A percentile compares a stretch with the other conserved stretches of the same genome.
Evolutionary conservation across 2,329 filamentous ascomycete genomes (phyloP).

Genomic region (Nannizzia gypsea): DNA sequence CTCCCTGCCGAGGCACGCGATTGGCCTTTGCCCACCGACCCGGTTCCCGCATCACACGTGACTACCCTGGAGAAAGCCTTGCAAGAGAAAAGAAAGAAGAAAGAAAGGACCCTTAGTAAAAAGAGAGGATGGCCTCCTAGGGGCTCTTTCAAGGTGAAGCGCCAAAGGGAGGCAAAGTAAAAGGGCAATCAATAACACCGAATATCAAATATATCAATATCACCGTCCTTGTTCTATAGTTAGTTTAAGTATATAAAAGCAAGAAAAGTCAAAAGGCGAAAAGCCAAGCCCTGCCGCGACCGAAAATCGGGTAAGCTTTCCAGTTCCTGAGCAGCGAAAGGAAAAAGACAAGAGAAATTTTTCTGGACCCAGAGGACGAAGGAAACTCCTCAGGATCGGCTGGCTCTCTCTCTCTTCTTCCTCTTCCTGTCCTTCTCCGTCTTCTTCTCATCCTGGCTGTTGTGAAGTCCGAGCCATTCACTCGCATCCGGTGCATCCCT

Average conservation of each 20-base stretch:
- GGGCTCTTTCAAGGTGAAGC: too few relatives aligned
- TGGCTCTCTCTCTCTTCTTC: neutral
- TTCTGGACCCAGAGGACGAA: neutral
- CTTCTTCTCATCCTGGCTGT: neutral
- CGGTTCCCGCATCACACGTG: neutral
- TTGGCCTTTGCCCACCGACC: neutral
- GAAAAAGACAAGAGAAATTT: neutral
- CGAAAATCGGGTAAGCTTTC: constrained; percentile 3
- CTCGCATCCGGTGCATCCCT: neutral
- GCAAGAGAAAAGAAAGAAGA: neutral
- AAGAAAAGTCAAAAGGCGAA: neutral
- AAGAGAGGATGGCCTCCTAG: too few relatives aligned
- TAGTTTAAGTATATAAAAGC: too few relatives aligned
- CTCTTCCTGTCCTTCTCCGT: neutral
- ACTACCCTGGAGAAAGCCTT: neutral
- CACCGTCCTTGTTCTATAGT: too few relatives aligned
- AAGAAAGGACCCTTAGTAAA: too few relatives aligned
- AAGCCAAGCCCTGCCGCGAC: neutral
- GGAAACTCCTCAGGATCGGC: neutral
- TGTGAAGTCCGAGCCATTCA: neutral
- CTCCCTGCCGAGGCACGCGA: neutral
- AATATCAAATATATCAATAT: neutral
- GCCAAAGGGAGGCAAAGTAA: neutral
- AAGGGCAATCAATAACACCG: neutral
- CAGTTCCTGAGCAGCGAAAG: neutral